phyloP scores from a whole-genome alignment of 306 rosid genomes.

The Corylus americana region DNA sequence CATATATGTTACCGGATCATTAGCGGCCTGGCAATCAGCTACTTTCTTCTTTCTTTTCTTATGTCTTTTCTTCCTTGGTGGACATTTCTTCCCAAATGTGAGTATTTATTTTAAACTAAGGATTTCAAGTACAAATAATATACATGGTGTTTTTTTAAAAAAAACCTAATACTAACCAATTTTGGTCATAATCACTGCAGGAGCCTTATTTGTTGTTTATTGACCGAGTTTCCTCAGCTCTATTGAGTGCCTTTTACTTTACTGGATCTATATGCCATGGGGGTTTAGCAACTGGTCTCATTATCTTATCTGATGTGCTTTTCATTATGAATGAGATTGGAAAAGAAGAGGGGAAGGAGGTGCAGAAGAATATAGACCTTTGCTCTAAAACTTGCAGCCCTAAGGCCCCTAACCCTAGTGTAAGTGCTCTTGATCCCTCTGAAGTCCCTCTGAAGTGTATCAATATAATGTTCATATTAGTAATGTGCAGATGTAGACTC shows the following conservation, averaged over 20 bases:
- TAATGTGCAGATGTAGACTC: too few relatives aligned
- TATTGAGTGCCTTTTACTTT: background rate
- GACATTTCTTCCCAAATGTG: background rate
- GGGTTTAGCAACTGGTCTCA: background rate
- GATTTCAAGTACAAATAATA: background rate
- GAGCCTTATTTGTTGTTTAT: background rate
- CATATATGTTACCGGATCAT: too few relatives aligned
- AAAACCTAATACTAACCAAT: background rate
- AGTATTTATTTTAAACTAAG: background rate
- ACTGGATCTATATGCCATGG: background rate
- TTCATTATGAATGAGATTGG: background rate
- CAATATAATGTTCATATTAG: too few relatives aligned
- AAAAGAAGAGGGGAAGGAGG: background rate
- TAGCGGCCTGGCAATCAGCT: background rate
- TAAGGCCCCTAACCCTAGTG: background rate
- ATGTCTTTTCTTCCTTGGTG: background rate
- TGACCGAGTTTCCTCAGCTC: background rate
- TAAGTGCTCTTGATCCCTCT: background rate
- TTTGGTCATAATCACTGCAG: background rate
- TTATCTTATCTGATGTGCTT: background rate
- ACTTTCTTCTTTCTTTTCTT: background rate
- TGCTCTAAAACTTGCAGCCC: background rate
- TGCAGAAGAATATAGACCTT: background rate
- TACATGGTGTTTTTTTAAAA: background rate
- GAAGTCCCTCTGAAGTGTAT: background rate